Conservation (phyloP, 306 rosid genomes). For the Castanopsis chinensis region DNA sequence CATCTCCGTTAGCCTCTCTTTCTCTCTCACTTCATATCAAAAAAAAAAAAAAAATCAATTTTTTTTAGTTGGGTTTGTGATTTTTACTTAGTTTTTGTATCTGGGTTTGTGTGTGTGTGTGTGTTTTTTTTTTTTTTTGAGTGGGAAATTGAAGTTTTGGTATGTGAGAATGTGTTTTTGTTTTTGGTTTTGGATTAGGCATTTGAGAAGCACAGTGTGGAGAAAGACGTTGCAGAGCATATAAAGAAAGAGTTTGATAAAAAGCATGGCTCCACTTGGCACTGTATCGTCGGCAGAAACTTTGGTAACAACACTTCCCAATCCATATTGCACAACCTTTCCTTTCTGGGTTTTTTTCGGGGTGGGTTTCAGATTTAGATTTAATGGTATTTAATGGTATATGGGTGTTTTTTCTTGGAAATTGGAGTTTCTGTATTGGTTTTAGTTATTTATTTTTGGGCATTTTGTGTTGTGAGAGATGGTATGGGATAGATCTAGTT, state of each 20-base stretch:
- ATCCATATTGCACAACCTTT: neutral
- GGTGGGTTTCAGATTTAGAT: conserved; percentile 13
- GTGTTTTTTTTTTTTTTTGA: neutral
- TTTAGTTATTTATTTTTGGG: neutral
- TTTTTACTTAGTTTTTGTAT: conserved; percentile 6
- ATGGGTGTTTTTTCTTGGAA: neutral
- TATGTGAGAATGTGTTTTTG: neutral
- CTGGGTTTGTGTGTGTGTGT: too few relatives aligned
- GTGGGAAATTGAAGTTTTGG: neutral
- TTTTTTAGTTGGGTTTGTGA: neutral
- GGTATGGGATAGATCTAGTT: conserved; percentile 34
- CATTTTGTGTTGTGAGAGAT: conserved; percentile 11
- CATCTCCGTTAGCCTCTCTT: conserved; percentile 53
- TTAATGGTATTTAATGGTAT: neutral
- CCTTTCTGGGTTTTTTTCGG: neutral
- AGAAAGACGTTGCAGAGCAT: conserved; percentile 89
- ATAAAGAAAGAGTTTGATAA: conserved; percentile 93
- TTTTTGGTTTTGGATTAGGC: conserved; percentile 45
- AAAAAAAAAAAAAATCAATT: too few relatives aligned
- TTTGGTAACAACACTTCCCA: conserved; percentile 55
- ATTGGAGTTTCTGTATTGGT: neutral
- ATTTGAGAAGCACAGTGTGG: conserved; percentile 77
- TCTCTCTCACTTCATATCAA: neutral
- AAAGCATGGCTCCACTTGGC: conserved; percentile 95
- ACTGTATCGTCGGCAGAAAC: conserved; percentile 96